phyloP scores from a whole-genome alignment of 176 grass and related monocot genomes.

The Luzula sylvatica region DNA sequence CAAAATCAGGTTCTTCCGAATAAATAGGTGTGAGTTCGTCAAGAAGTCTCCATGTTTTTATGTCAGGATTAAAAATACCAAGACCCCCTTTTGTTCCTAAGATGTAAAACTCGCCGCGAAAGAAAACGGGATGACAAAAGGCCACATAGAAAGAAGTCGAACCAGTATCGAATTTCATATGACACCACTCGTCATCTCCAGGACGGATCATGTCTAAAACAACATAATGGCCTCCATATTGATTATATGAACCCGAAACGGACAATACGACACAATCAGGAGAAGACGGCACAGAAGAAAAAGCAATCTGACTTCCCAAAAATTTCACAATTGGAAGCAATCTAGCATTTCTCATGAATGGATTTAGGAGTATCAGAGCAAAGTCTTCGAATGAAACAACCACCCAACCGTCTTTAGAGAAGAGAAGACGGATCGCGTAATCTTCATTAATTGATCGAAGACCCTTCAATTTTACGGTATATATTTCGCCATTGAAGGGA shows the following conservation, averaged over 20 bases:
- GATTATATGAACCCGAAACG: background rate
- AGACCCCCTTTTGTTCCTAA: constrained; percentile 6
- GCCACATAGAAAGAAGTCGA: background rate
- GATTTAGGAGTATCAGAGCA: background rate
- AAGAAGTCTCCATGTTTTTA: constrained; percentile 20
- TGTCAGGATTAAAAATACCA: constrained; percentile 15
- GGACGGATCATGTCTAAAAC: background rate
- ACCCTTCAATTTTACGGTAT: background rate
- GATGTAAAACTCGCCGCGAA: constrained; percentile 12
- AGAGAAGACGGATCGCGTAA: background rate
- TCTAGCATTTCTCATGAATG: background rate
- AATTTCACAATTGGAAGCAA: background rate
- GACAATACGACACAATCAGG: background rate
- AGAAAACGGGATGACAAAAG: constrained; percentile 14
- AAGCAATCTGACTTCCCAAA: background rate
- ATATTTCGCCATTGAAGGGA: background rate
- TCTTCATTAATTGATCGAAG: background rate
- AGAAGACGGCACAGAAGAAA: constrained; percentile 15
- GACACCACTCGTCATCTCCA: background rate
- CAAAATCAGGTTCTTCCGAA: background rate
- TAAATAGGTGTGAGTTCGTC: constrained; percentile 11
- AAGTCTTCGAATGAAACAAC: background rate
- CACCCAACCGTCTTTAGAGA: constrained; percentile 2
- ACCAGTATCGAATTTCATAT: background rate
- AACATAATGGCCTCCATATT: background rate